Percentiles rank a stretch among this genome's conserved stretches.
Conservation (phyloP, 1,139 yeast genomes). For the Yamadazyma pseudoaaseri region DNA sequence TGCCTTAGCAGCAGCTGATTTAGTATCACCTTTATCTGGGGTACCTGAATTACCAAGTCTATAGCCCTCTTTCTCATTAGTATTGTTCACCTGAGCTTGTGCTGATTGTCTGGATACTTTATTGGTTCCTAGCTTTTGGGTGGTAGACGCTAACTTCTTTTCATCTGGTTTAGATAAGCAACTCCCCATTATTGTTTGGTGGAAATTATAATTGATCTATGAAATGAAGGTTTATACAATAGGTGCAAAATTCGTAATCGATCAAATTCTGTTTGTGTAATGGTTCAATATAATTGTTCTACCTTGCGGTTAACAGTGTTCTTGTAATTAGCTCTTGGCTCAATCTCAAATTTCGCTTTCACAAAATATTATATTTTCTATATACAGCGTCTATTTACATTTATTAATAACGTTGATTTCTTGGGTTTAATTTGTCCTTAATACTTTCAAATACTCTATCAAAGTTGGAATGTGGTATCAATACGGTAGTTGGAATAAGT, state of each 20-base stretch:
- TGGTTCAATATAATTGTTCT: too few species aligned
- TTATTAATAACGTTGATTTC: too few species aligned
- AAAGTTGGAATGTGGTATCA: conserved; percentile 32
- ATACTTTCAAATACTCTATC: conserved; percentile 16
- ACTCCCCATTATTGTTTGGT: conserved; percentile 16
- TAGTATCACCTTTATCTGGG: conserved; percentile 6
- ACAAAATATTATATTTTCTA: neutral
- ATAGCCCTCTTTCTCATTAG: conserved; percentile 2
- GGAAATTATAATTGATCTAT: too few species aligned
- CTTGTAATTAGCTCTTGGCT: too few species aligned
- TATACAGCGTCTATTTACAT: conserved; percentile 2
- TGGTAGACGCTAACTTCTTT: conserved; percentile 5
- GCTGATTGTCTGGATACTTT: neutral
- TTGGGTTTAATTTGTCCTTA: neutral
- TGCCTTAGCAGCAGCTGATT: conserved; percentile 36
- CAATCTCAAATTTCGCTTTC: neutral
- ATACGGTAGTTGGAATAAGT: conserved; percentile 27
- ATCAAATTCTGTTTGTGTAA: too few species aligned
- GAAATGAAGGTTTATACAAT: too few species aligned
- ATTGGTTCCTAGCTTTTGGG: conserved; percentile 11
- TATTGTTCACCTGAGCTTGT: neutral
- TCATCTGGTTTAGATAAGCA: conserved; percentile 17
- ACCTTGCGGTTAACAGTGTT: too few species aligned
- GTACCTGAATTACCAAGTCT: conserved; percentile 3
- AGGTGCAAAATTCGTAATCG: too few species aligned